phyloP scores from a whole-genome alignment of 139 green algal genomes.

The Micractinium sp. region DNA sequence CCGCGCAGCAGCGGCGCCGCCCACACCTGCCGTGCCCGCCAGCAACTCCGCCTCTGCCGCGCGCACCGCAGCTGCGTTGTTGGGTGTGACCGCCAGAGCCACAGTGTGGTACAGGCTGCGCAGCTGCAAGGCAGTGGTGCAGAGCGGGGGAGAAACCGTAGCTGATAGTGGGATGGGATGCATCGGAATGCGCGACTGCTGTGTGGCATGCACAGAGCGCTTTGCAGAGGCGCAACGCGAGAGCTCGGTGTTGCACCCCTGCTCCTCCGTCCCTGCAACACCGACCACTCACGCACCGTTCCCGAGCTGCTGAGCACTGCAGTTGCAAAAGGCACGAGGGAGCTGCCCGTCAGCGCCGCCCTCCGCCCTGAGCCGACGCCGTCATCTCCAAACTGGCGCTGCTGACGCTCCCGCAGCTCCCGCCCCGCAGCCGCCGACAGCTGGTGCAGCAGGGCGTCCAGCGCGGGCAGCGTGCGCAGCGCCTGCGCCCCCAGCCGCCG shows the following conservation, averaged over 20 bases:
- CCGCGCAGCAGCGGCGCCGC: not conserved
- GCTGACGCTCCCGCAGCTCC: not conserved
- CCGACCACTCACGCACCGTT: not conserved
- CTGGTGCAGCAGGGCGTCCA: not conserved
- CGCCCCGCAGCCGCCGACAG: not conserved
- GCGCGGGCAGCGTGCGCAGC: slow-evolving; percentile 1
- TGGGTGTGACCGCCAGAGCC: not conserved
- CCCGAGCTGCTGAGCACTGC: not conserved
- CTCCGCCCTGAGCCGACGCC: not conserved
- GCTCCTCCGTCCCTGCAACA: not conserved
- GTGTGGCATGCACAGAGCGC: not conserved
- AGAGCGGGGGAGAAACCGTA: not conserved
- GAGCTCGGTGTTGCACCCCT: not conserved
- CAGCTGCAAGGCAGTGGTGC: not conserved
- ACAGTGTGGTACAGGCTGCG: not conserved
- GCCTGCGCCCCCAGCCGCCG: not conserved
- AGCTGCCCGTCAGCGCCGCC: not conserved
- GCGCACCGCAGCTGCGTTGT: not conserved
- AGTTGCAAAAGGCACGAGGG: not conserved
- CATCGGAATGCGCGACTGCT: not conserved
- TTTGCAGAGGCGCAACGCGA: not conserved
- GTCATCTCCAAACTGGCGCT: not conserved
- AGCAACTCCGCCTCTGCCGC: not conserved
- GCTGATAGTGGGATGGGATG: not conserved
- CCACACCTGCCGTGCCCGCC: not conserved